phyloP scores from a whole-genome alignment of 805 yeast genomes.

The Candida nemodendra region DNA sequence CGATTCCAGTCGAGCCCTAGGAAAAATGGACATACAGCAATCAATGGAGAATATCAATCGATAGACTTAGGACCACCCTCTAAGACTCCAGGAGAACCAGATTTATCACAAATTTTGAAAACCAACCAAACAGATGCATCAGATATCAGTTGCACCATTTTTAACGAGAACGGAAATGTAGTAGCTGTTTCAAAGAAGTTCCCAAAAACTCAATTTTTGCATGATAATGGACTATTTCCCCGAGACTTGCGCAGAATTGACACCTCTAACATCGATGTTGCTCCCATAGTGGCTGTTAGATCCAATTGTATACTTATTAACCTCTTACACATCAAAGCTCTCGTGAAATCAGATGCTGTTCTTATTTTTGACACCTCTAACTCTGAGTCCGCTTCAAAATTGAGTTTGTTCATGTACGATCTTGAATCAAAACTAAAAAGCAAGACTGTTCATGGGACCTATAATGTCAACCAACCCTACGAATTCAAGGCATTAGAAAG shows the following conservation, averaged over 20 bases:
- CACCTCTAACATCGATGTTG: constrained; percentile 69
- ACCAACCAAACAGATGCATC: constrained; percentile 49
- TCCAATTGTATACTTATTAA: constrained; percentile 76
- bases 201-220: constrained; percentile 69
- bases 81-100: constrained; percentile 2
- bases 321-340: constrained; percentile 83
- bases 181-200: constrained; percentile 68
- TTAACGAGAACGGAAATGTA: constrained; percentile 68
- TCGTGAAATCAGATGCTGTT: constrained; percentile 77
- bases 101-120: constrained; percentile 28
- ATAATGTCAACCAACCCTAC: constrained; percentile 48
- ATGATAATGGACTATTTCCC: constrained; percentile 73
- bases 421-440: constrained; percentile 67
- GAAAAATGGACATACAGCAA: no score
- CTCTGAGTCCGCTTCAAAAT: constrained; percentile 58
- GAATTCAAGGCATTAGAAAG: constrained; percentile 85
- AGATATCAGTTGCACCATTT: constrained; percentile 75
- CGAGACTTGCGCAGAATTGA: constrained; percentile 87
- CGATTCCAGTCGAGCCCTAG: no score
- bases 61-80: constrained; percentile 2
- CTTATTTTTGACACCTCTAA: constrained; percentile 78
- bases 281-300: constrained; percentile 85
- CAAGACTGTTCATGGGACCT: constrained; percentile 27
- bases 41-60: neutral
- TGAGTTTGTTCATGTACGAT: constrained; percentile 83